These are phyloP conservation scores for Grigorovia yakushimaensis DNA, from an alignment of 805 yeast genomes.

Conservation along the genomic window DNA sequence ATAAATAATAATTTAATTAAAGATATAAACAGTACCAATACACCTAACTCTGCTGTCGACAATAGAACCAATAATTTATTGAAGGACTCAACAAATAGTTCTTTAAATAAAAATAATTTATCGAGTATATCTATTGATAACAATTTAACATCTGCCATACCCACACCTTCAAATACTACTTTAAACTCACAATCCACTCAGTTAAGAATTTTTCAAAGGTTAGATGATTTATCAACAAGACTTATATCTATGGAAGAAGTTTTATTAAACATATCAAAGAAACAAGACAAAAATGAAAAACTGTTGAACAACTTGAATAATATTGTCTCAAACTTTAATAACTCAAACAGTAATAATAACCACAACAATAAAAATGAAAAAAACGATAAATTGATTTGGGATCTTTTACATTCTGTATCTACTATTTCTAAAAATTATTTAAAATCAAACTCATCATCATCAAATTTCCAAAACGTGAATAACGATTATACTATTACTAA, in stretches of 20 bases:
- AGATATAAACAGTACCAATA: not conserved
- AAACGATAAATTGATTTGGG: conserved; percentile 12
- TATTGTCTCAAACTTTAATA: not conserved
- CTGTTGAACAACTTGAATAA: not conserved
- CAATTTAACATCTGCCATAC: not conserved
- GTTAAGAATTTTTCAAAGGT: conserved; percentile 23
- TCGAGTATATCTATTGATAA: not conserved
- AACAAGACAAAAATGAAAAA: conserved; percentile 2
- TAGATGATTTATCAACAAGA: conserved; percentile 27
- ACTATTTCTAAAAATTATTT: conserved; percentile 22
- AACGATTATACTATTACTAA: not conserved
- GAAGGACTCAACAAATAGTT: not conserved
- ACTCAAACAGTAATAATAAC: not conserved
- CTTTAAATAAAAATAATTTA: not conserved
- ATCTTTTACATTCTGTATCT: conserved; percentile 20
- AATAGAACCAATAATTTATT: too few relatives aligned
- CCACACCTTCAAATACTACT: conserved; percentile 1
- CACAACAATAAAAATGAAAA: not conserved
- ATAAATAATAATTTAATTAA: not conserved
- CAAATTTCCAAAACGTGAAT: not conserved
- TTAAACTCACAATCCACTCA: conserved; percentile 4
- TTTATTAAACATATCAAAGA: conserved; percentile 3
- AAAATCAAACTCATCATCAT: conserved; percentile 3
- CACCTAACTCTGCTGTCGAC: not conserved
- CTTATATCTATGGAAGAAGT: conserved; percentile 24